Conservation (phyloP, 1,284 basidiomycete species). For the Malassezia furfur region DNA sequence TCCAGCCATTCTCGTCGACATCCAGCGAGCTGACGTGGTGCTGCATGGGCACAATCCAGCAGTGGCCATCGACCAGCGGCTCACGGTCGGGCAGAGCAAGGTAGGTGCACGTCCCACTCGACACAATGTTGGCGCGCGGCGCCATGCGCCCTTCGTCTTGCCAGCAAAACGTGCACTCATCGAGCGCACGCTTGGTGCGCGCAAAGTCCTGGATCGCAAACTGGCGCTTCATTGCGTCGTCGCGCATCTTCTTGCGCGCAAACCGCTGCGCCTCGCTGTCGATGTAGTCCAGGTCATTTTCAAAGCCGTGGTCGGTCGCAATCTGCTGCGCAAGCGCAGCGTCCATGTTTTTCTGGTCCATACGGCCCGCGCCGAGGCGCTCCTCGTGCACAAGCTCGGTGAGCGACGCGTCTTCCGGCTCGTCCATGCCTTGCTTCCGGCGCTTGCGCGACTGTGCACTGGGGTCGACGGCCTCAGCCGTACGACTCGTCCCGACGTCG, state of each 20-base stretch:
- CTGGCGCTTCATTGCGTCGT: slow-evolving; percentile 87
- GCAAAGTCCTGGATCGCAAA: slow-evolving; percentile 97
- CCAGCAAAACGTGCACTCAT: slow-evolving; percentile 60
- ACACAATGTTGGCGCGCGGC: slow-evolving; percentile 74
- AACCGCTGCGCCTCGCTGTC: slow-evolving; percentile 91
- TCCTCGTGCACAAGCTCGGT: slow-evolving; percentile 90
- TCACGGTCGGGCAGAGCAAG: slow-evolving; percentile 76
- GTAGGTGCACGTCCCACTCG: slow-evolving; percentile 80
- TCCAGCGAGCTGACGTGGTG: slow-evolving; percentile 85
- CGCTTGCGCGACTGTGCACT: not conserved
- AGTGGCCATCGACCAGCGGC: slow-evolving; percentile 78
- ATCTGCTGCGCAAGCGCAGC: slow-evolving; percentile 79
- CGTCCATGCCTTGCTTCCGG: not conserved
- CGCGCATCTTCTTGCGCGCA: slow-evolving; percentile 83
- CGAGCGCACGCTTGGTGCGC: slow-evolving; percentile 77
- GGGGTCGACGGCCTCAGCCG: slow-evolving; percentile 54
- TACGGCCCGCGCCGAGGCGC: slow-evolving; percentile 72
- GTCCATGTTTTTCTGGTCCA: slow-evolving; percentile 83
- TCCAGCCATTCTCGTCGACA: slow-evolving; percentile 95
- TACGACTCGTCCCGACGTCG: slow-evolving; percentile 67
- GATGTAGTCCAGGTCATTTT: slow-evolving; percentile 65
- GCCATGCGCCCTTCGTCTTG: slow-evolving; percentile 52
- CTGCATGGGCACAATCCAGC: slow-evolving; percentile 79
- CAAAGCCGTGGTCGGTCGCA: slow-evolving; percentile 72
- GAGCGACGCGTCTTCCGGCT: slow-evolving; percentile 62